Conservation (phyloP, 108 stramenopile genomes). For the Skeletonema menzelii region DNA sequence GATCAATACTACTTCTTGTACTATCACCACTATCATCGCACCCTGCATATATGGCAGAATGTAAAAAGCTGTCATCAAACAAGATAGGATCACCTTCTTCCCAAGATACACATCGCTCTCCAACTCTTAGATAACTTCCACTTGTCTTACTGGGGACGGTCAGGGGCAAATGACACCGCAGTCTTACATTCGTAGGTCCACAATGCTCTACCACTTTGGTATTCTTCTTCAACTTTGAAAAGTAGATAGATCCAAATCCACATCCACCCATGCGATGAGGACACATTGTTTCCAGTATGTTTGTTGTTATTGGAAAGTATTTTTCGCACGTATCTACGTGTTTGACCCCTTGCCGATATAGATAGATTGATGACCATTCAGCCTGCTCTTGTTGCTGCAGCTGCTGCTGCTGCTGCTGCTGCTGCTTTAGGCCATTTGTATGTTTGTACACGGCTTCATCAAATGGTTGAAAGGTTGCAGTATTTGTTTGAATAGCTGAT, state of each 20-base stretch:
- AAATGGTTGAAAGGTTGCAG: slow-evolving; percentile 25
- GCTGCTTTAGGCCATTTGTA: background rate
- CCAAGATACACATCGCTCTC: slow-evolving; percentile 31
- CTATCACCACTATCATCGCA: background rate
- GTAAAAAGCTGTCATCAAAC: slow-evolving; percentile 71
- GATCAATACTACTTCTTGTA: background rate
- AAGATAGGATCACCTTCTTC: slow-evolving; percentile 51
- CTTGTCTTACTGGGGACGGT: slow-evolving; percentile 25
- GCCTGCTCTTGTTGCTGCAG: slow-evolving; percentile 1
- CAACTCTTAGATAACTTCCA: slow-evolving; percentile 40
- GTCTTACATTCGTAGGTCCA: slow-evolving; percentile 65
- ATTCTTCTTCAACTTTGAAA: slow-evolving; percentile 42
- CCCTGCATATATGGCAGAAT: slow-evolving; percentile 47
- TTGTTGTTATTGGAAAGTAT: slow-evolving; percentile 34
- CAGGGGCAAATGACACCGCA: slow-evolving; percentile 63
- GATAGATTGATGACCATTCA: slow-evolving; percentile 47
- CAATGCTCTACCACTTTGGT: slow-evolving; percentile 55
- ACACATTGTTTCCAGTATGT: slow-evolving; percentile 42
- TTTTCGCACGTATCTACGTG: slow-evolving; percentile 25
- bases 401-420: background rate
- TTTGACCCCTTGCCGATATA: slow-evolving; percentile 33
- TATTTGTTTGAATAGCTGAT: background rate
- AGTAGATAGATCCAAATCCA: slow-evolving; percentile 44
- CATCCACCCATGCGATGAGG: slow-evolving; percentile 47
- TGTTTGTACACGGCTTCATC: slow-evolving; percentile 31